Conservation (phyloP, 2,329 filamentous ascomycete species). For the Hypoxylon sp. region DNA sequence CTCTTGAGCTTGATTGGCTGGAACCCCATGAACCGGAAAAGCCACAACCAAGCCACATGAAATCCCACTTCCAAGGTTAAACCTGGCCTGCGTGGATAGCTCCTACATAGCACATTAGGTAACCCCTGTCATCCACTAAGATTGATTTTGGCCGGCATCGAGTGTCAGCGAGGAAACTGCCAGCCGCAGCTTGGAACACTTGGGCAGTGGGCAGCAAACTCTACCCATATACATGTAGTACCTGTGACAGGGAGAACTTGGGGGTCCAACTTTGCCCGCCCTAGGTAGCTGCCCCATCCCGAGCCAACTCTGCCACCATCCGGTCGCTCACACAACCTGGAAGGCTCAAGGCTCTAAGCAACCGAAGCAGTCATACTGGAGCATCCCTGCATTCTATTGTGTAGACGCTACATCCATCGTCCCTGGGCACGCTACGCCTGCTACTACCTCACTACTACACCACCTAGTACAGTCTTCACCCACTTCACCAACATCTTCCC, state of each 20-base stretch:
- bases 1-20: not conserved
- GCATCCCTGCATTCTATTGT: conserved; percentile 39
- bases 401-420: not conserved
- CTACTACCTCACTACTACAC: conserved; percentile 1
- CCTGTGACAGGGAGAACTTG: conserved; percentile 19
- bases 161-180: conserved; percentile 19
- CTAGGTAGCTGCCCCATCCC: conserved; percentile 24
- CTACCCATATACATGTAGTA: conserved; percentile 2
- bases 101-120: not conserved
- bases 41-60: conserved; percentile 31
- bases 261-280: conserved; percentile 43
- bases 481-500: conserved; percentile 44
- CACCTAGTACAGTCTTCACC: conserved; percentile 24
- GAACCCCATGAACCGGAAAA: conserved; percentile 9
- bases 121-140: not conserved
- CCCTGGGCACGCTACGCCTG: conserved; percentile 7
- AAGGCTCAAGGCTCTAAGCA: conserved; percentile 33
- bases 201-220: conserved; percentile 12
- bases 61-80: conserved; percentile 14
- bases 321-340: conserved; percentile 28
- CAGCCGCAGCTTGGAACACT: conserved; percentile 7
- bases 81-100: conserved; percentile 2
- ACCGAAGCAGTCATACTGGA: conserved; percentile 30
- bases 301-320: conserved; percentile 37
- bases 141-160: conserved; percentile 9